phyloP scores from a whole-genome alignment of 352 stramenopile species.

The Pythium rhizo-oryzae region DNA sequence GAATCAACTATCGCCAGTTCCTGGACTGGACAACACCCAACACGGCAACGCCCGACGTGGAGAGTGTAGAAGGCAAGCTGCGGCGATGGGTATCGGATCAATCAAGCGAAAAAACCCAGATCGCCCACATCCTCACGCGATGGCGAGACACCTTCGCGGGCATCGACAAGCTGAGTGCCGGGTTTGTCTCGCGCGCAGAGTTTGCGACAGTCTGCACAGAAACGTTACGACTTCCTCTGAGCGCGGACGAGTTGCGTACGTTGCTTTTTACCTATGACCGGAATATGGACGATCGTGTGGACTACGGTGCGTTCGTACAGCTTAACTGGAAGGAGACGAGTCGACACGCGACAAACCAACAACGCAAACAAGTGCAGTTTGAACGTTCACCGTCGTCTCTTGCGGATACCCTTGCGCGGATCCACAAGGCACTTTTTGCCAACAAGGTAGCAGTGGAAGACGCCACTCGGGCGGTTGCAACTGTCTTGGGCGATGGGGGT shows the following conservation, averaged over 20 bases:
- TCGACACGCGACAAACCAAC: constrained; percentile 12
- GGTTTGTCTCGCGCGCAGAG: constrained; percentile 33
- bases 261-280: constrained; percentile 62
- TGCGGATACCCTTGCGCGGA: not conserved
- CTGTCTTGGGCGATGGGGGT: not conserved
- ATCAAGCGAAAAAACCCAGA: constrained; percentile 31
- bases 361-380: constrained; percentile 32
- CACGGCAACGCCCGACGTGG: constrained; percentile 35
- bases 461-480: not conserved
- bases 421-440: not conserved
- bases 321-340: constrained; percentile 57
- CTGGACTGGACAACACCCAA: constrained; percentile 66
- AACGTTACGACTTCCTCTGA: constrained; percentile 42
- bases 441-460: constrained; percentile 13
- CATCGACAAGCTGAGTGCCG: constrained; percentile 27
- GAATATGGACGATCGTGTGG: constrained; percentile 49
- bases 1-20: constrained; percentile 69
- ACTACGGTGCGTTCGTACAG: constrained; percentile 52
- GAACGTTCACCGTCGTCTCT: not conserved
- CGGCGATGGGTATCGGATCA: constrained; percentile 40
- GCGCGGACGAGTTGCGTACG: constrained; percentile 48
- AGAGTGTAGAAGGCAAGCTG: constrained; percentile 53
- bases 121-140: constrained; percentile 40
- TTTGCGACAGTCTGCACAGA: constrained; percentile 49
- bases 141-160: constrained; percentile 48